These are phyloP conservation scores for Naganishia randhawae DNA, from an alignment of 768 basidiomycete genomes.

Conservation along the genomic window DNA sequence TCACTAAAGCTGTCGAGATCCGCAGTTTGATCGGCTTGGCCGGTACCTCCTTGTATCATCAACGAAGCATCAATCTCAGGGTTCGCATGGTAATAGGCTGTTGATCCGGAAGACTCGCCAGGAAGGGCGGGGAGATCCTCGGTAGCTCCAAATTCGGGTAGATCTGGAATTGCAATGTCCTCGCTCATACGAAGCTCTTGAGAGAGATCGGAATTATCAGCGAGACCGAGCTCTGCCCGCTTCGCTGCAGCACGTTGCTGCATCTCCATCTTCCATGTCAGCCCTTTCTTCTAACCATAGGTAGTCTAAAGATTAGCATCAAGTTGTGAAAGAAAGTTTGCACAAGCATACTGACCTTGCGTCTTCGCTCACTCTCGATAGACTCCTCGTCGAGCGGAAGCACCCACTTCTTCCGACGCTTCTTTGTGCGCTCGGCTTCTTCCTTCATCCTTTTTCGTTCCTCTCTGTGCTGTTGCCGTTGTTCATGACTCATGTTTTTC, in stretches of 20 bases:
- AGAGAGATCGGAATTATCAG: neutral
- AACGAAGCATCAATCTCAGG: neutral
- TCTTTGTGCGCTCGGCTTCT: conserved; percentile 20
- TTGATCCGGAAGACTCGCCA: neutral
- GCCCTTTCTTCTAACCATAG: conserved; percentile 22
- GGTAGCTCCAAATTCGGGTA: conserved; percentile 14
- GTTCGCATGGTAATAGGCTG: neutral
- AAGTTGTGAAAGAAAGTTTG: neutral
- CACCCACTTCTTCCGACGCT: conserved; percentile 27
- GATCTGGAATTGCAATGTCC: conserved; percentile 16
- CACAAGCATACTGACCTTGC: conserved; percentile 11
- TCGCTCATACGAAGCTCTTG: conserved; percentile 12
- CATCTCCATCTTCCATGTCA: conserved; percentile 24
- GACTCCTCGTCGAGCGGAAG: conserved; percentile 25
- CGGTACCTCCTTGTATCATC: neutral
- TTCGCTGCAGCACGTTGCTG: conserved; percentile 19
- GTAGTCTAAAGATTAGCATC: neutral
- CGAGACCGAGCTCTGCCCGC: conserved; percentile 19
- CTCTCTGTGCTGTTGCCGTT: conserved; percentile 5
- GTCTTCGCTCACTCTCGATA: conserved; percentile 24
- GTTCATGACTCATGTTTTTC: conserved; percentile 5
- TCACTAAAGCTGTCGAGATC: conserved; percentile 25
- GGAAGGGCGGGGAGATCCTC: conserved; percentile 19
- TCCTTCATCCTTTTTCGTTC: conserved; percentile 8
- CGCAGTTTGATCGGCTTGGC: conserved; percentile 11